Evolutionary conservation across 2,329 filamentous ascomycete species (phyloP), one percentile per base, ranked within the genome.

Genomic region (Neoarthrinium moseri): DNA sequence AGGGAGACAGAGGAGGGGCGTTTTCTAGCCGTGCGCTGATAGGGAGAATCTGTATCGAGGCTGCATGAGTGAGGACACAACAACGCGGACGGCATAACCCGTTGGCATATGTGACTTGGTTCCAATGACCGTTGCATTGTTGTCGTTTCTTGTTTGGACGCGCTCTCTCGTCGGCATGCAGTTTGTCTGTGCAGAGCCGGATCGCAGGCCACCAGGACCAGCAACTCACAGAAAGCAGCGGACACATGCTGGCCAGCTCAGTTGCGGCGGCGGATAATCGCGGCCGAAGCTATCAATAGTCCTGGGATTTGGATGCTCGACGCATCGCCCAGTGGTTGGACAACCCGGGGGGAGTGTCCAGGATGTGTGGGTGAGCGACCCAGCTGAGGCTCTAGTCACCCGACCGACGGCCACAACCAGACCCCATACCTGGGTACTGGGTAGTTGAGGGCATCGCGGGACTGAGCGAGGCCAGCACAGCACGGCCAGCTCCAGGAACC

Each of bases 111-210:
- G 4, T 13, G 27, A 23, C 17, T 36, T 36, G 41, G 41, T 17
- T 20, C 22, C 13, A 22, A 17, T 12, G 23, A 12, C n/a, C 18
- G 30, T n/a, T 27, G 41, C 35, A n/a, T 44, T 21, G 30, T 29
- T 30, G 12, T 17, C n/a, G 38, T 41, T 17, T n/a, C 24, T 29
- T 32, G 11, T 33, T 33, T 43, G 27, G 17, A 43, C 29, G 10
- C 18, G 13, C 32, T 33, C 8, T 32, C 23, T 12, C 36, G n/a
- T 26, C 26, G 13, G 20, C 12, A 21, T 26, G 10, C 8, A 10
- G 30, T 36, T 33, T 24, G 41, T 22, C 21, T 44, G 41, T 34
- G 21, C 22, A 11, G 20, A 36, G 41, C 30, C 41, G 41, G 27
- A 13, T 27, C 26, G 22, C 41, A 44, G 41, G 41, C 35, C 32